Conservation (phyloP, 306 rosid species). For the Lupinus albus region DNA sequence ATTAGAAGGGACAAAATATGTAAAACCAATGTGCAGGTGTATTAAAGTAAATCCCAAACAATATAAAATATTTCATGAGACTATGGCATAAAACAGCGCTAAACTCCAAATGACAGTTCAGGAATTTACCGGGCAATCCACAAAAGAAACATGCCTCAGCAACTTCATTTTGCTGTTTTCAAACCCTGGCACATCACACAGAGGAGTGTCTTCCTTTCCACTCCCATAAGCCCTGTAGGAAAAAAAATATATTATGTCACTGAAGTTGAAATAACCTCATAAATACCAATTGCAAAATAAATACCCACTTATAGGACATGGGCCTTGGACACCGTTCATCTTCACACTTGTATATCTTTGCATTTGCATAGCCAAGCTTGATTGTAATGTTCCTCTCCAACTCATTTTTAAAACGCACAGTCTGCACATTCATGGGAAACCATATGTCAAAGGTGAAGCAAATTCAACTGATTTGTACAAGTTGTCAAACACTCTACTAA, state of each 20-base stretch:
- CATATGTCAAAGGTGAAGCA: not conserved
- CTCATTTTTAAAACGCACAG: constrained; percentile 95
- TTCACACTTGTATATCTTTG: constrained; percentile 89
- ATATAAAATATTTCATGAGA: not conserved
- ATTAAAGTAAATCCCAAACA: not conserved
- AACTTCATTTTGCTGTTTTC: constrained; percentile 88
- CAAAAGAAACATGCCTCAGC: constrained; percentile 90
- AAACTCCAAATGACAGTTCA: constrained; percentile 14
- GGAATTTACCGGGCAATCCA: constrained; percentile 75
- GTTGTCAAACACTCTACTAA: constrained; percentile 5
- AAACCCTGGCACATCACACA: constrained; percentile 84
- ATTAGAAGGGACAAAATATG: not conserved
- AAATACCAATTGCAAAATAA: constrained; percentile 7
- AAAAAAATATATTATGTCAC: constrained; percentile 6
- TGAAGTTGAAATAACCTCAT: constrained; percentile 31
- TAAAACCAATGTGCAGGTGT: constrained; percentile 6
- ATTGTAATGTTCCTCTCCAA: constrained; percentile 94
- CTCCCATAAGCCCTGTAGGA: constrained; percentile 87
- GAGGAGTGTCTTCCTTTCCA: constrained; percentile 91
- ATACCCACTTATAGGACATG: constrained; percentile 82
- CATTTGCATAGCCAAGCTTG: constrained; percentile 96
- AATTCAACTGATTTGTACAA: not conserved
- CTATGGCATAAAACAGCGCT: not conserved
- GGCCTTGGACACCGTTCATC: constrained; percentile 97
- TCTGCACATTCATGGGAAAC: constrained; percentile 49